These are phyloP conservation scores for Teunomyces atbi DNA, from an alignment of 805 yeast genomes.

Conservation along the genomic window DNA sequence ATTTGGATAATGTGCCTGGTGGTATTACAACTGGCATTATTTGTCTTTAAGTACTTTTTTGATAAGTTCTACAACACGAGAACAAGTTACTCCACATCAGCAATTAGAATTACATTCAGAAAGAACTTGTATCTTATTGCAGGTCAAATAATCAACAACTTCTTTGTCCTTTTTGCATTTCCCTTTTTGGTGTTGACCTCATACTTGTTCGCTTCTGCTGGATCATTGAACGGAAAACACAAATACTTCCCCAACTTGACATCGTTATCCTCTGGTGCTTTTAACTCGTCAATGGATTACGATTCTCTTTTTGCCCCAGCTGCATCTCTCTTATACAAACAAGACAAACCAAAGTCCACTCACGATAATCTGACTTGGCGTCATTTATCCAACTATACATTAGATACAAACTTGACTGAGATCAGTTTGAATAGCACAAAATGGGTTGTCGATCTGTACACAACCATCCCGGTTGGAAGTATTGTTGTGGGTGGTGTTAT, in stretches of 20 bases:
- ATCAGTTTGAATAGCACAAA: not conserved
- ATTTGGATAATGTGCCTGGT: conserved; percentile 26
- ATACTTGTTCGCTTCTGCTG: conserved; percentile 28
- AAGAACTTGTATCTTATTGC: conserved; percentile 23
- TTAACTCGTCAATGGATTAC: conserved; percentile 24
- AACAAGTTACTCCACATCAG: not conserved
- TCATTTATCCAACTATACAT: not conserved
- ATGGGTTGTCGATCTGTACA: not conserved
- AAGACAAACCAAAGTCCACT: not conserved
- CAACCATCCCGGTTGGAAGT: conserved; percentile 7
- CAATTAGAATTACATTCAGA: conserved; percentile 9
- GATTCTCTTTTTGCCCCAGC: conserved; percentile 17
- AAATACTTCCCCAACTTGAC: conserved; percentile 12
- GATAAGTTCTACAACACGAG: conserved; percentile 4
- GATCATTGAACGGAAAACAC: conserved; percentile 11
- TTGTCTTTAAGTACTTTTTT: conserved; percentile 17
- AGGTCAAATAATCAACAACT: conserved; percentile 34
- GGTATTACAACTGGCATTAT: conserved; percentile 18
- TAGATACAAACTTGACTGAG: not conserved
- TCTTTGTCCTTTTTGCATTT: conserved; percentile 35
- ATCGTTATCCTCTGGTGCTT: conserved; percentile 20
- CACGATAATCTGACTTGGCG: not conserved
- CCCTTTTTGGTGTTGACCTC: conserved; percentile 45
- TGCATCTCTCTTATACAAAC: not conserved
- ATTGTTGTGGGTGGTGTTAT: conserved; percentile 32